Evolutionary conservation across 225 moss, liverwort and hornwort species (phyloP), one percentile per base, ranked within the genome.

Genomic region (Physcomitrium patens): DNA sequence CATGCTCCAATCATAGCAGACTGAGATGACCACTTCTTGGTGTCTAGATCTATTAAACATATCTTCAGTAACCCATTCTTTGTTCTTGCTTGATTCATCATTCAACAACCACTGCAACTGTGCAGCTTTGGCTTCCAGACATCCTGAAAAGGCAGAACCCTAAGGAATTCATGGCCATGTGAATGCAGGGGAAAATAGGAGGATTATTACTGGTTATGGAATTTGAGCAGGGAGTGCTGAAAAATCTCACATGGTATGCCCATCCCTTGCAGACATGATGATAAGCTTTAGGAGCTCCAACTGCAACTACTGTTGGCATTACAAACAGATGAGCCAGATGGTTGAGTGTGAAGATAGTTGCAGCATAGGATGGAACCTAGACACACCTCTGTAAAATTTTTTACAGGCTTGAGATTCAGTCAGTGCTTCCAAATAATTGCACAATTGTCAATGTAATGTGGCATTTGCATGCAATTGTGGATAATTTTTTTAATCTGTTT

Each of bases 141-240:
- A 1, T 37, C 49, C 60, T 67, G 12, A 20, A 48, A 13, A 14
- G 18, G 19, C 19, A 28, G 18, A 10, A 43, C 17, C 52, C 14
- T 53, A 47, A 65, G 50, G 3, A 20, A 22, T 37, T 71, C 12
- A 31, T 61, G 16, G 42, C 70, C 49, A 72, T 50, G 53, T 15
- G 45, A 27, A 3, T 65, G 45, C 71, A 88, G 85, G 88, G 82
- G 16, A 88, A 65, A 69, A 64, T 88, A 16, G 88, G 65, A 69
- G 88, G 85, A 18, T 73, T 88, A 76, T 78, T 85, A 42, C 63
- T 88, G 61, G 85, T 88, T 23, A 83, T 88, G 85, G 80, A 81
- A 60, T 79, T 74, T 62, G 49, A 61, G 50, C 48, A 20, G n/a
- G 88, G 88, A 48, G 63, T 85, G 63, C 78, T 88, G 31, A 73